Evolutionary conservation across 805 yeast genomes (phyloP).

Genomic region (Cyberlindnera euphorbiae): DNA sequence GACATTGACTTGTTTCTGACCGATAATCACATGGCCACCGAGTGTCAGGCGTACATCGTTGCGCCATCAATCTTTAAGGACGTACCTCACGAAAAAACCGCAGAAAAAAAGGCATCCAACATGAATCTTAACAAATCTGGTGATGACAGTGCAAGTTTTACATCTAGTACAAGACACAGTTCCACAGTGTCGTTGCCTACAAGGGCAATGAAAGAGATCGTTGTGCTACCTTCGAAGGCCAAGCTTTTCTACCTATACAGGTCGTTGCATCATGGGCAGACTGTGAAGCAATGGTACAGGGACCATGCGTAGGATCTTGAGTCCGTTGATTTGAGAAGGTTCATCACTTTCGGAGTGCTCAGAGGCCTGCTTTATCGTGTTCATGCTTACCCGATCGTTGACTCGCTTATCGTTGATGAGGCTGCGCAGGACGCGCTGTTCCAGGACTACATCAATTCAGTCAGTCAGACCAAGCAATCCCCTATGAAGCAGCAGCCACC

Average conservation of each 20-base stretch:
- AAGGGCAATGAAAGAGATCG: conserved; percentile 10
- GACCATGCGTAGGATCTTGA: conserved; percentile 54
- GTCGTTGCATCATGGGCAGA: conserved; percentile 71
- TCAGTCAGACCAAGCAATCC: too few species aligned
- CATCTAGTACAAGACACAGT: conserved; percentile 5
- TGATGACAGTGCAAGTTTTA: conserved; percentile 4
- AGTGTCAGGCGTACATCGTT: conserved; percentile 80
- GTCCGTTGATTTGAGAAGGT: conserved; percentile 76
- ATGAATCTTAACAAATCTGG: neutral
- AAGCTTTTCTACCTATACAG: conserved; percentile 69
- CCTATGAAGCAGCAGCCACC: too few species aligned
- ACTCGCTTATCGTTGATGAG: conserved; percentile 16
- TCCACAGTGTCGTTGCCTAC: conserved; percentile 15
- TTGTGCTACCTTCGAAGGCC: conserved; percentile 54
- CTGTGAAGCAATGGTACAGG: conserved; percentile 76
- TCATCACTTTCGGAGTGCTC: conserved; percentile 80
- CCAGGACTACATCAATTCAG: conserved; percentile 7
- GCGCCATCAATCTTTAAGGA: conserved; percentile 33
- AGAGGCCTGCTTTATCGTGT: conserved; percentile 81
- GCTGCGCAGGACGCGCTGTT: conserved; percentile 15
- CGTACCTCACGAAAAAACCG: conserved; percentile 29
- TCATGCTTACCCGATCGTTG: conserved; percentile 56
- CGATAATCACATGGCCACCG: conserved; percentile 62
- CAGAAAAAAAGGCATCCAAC: conserved; percentile 1
- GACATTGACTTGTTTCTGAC: conserved; percentile 63